phyloP scores from a whole-genome alignment of 306 rosid genomes.

The Fragaria vesca region DNA sequence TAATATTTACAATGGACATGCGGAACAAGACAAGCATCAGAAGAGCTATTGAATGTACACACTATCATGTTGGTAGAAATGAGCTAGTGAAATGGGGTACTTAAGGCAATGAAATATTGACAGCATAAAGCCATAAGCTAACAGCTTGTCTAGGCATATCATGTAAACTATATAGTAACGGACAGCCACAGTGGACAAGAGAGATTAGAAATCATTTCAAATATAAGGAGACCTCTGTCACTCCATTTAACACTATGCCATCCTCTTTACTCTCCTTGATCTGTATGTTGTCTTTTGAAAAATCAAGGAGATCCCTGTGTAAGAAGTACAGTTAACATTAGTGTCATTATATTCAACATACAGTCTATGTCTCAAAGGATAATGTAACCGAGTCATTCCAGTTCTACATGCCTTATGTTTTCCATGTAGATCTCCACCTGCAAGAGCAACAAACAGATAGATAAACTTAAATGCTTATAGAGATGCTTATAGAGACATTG shows the following conservation, averaged over 20 bases:
- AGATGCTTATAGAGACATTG: too few species aligned
- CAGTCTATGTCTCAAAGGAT: neutral
- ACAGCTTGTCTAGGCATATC: neutral
- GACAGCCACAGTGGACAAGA: neutral
- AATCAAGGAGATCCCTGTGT: conserved; percentile 31
- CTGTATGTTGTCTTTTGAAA: conserved; percentile 74
- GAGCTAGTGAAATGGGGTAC: neutral
- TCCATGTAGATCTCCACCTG: conserved; percentile 95
- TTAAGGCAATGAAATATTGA: neutral
- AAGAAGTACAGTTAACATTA: conserved; percentile 6
- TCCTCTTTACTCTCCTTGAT: conserved; percentile 71
- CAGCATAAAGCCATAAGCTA: neutral
- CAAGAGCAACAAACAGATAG: conserved; percentile 12
- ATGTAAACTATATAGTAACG: neutral
- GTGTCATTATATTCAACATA: conserved; percentile 12
- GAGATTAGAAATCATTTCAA: neutral
- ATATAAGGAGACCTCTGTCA: conserved; percentile 56
- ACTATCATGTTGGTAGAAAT: neutral
- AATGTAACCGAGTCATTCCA: neutral
- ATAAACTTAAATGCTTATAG: neutral
- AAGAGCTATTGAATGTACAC: neutral
- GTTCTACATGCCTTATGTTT: conserved; percentile 56
- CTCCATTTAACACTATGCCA: conserved; percentile 68
- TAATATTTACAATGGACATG: neutral
- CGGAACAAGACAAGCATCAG: neutral